phyloP scores from a whole-genome alignment of 345 rosid species.

The Erysimum cheiranthoides region DNA sequence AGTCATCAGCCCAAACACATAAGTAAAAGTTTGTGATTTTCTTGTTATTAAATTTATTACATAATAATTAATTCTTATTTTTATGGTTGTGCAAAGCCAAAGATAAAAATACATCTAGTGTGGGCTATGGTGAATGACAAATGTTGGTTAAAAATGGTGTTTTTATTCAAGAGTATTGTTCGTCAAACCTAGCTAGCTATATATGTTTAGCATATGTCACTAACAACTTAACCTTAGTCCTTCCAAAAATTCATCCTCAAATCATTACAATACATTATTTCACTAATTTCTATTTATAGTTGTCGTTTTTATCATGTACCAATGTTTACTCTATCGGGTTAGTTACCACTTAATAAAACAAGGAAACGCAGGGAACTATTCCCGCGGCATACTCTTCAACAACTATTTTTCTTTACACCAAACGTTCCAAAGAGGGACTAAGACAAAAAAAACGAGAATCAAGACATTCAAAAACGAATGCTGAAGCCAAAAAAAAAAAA shows the following conservation, averaged over 20 bases:
- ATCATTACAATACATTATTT: neutral
- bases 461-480: slow-evolving; percentile 33
- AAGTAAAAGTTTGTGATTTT: no score
- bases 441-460: neutral
- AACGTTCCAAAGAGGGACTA: slow-evolving; percentile 2
- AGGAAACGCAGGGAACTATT: neutral
- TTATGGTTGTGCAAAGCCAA: no score
- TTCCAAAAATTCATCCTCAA: neutral
- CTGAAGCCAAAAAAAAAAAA: slow-evolving; percentile 7
- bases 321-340: neutral
- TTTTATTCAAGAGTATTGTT: neutral
- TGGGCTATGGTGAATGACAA: neutral
- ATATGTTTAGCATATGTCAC: no score
- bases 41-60: no score
- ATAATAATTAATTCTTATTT: no score
- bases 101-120: neutral
- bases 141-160: neutral
- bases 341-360: slow-evolving; percentile 12
- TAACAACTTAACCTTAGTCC: neutral
- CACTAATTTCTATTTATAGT: neutral
- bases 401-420: slow-evolving; percentile 34
- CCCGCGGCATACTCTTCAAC: slow-evolving; percentile 14
- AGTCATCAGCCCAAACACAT: neutral
- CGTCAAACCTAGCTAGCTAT: neutral
- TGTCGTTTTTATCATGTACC: neutral